Evolutionary conservation across 192 early-diverging fungal genomes (phyloP).

Genomic region (Gonapodya prolifera): DNA sequence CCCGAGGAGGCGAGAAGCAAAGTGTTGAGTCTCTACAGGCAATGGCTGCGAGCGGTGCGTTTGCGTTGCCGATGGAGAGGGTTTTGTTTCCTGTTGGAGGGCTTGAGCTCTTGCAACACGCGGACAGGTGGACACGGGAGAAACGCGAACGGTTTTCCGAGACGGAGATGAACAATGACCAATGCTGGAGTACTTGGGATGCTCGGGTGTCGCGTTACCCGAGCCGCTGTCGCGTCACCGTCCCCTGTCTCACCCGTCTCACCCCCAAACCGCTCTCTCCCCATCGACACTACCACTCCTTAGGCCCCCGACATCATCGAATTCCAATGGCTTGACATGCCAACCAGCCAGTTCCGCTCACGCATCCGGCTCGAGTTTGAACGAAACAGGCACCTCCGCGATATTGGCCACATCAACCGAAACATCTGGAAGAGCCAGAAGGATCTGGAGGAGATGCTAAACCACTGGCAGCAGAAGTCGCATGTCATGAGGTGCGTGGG

Average conservation of each 20-base stretch:
- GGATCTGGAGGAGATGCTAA: constrained; percentile 7
- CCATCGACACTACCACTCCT: not conserved
- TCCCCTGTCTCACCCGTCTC: no score
- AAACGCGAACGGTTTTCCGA: no score
- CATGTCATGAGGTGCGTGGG: constrained; percentile 1
- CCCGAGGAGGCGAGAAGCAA: not conserved
- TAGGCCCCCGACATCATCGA: constrained; percentile 1
- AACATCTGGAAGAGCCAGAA: not conserved
- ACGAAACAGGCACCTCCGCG: not conserved
- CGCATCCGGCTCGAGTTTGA: constrained; percentile 2
- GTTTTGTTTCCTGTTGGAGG: no score
- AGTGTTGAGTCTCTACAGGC: not conserved
- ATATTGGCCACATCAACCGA: not conserved
- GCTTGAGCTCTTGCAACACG: no score
- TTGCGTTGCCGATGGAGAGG: not conserved
- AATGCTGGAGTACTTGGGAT: no score
- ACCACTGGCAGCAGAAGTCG: not conserved
- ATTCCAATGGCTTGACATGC: constrained; percentile 2
- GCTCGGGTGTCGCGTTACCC: no score
- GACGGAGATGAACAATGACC: not conserved
- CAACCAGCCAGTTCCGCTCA: not conserved
- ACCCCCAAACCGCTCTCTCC: no score
- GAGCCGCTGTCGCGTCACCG: no score
- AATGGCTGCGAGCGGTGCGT: not conserved
- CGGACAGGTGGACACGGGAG: no score